A percentile compares a stretch with the other conserved stretches of the same genome.
Conservation (phyloP, 257 asterid species). For the Lithospermum erythrorhizon region DNA sequence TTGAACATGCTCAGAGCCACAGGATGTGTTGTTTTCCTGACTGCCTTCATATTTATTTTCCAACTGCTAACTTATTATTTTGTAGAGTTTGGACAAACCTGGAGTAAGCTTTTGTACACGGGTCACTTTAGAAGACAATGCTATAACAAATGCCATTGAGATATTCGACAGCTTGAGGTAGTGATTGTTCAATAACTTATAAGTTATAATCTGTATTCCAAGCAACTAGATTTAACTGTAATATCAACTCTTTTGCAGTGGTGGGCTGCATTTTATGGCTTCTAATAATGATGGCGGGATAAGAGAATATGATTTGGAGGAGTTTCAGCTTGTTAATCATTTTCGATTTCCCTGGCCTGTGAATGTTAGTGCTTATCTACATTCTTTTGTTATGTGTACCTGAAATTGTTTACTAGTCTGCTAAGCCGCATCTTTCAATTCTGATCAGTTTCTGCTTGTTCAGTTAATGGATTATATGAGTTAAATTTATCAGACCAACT, state of each 20-base stretch:
- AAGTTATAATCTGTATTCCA: constrained; percentile 1
- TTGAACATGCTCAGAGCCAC: too few relatives aligned
- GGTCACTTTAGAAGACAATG: constrained; percentile 54
- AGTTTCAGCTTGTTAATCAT: constrained; percentile 51
- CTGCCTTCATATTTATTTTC: too few relatives aligned
- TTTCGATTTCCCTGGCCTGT: constrained; percentile 74
- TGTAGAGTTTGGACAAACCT: constrained; percentile 51
- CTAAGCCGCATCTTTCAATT: neutral
- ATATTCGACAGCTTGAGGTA: constrained; percentile 49
- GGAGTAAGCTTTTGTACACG: constrained; percentile 67
- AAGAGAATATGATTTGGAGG: constrained; percentile 64
- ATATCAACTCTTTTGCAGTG: constrained; percentile 28
- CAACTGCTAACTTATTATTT: neutral
- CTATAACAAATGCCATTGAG: constrained; percentile 62
- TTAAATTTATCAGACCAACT: too few relatives aligned
- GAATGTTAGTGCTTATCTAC: constrained; percentile 33
- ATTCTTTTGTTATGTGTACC: neutral
- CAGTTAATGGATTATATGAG: too few relatives aligned
- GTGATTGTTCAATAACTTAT: neutral
- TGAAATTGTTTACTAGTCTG: neutral
- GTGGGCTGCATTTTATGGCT: constrained; percentile 45
- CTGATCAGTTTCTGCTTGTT: too few relatives aligned
- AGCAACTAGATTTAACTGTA: constrained; percentile 1
- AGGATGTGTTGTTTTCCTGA: too few relatives aligned
- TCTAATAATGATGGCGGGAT: constrained; percentile 58